Base-by-base conservation (phyloP, 2,329 filamentous ascomycete genomes). In the Botrytis paeoniae region DNA sequence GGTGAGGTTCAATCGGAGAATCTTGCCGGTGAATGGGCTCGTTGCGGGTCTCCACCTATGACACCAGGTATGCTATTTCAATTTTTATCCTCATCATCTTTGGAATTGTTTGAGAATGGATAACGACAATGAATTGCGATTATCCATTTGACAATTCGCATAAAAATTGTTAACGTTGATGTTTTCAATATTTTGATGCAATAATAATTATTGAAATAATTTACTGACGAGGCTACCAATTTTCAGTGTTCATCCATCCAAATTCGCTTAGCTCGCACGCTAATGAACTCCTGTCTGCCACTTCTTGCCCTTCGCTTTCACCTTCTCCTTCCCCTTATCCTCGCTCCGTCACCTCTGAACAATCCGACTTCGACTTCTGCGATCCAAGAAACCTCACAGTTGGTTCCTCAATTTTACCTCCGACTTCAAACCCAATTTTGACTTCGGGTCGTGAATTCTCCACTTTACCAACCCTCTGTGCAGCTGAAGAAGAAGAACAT, bases 381-480 rank as follows among this genome's bases (percentile, higher is more conserved):
- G 95, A 98, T 81, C 95, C 95, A 48, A 91, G 95, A 80, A 93
- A 97, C 81, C 85, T 98, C 76, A 97, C 93, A 32, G 93, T 97
- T 59, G 83, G 81, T 85, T 79, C 83, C 86, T 71, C 82, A 85
- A 86, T 73, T 72, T 78, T 76, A 68, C 75, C 77, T 43, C 68
- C 62, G 43, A 69, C 72, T 69, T 66, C 77, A 78, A 69, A 76
- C 69, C 60, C 75, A 62, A 72, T 85, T 78, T 81, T 86, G 57
- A 85, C 80, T 86, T 48, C 73, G 69, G 83, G 86, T 12, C 83
- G 87, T 63, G 91, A 94, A 77, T 91, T 93, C 77, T 87, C 91
- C 35, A 86, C 87, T 74, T 85, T 93, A 76, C 85, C 89, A 60
- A 87, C 87, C 29, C 83, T 93, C 37, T 88, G 85, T 82, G 83